A percentile compares a stretch with the other conserved stretches of the same genome.
Conservation (phyloP, 1,284 basidiomycete genomes). For the Cutaneotrichosporon sp. region DNA sequence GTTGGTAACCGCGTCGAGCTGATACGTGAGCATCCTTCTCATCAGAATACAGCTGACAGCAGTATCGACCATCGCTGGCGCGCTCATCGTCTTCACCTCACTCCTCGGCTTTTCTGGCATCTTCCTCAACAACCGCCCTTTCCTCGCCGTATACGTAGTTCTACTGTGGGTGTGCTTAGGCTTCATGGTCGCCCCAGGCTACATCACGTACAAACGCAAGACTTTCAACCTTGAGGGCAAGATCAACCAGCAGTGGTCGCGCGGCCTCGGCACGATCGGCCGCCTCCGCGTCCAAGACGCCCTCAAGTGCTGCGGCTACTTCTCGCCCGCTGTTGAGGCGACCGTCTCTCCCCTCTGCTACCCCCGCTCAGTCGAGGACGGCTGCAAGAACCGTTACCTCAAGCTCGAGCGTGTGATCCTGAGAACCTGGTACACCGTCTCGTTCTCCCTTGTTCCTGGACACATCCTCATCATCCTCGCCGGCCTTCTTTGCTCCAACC, state of each 20-base stretch:
- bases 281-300: constrained; percentile 65
- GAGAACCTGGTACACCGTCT: constrained; percentile 60
- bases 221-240: constrained; percentile 72
- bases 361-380: constrained; percentile 62
- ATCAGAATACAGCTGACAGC: background rate
- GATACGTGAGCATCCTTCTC: constrained; percentile 52
- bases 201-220: constrained; percentile 65
- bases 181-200: constrained; percentile 65
- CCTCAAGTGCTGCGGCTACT: constrained; percentile 68
- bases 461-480: constrained; percentile 66
- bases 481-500: constrained; percentile 66
- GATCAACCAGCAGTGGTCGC: constrained; percentile 67
- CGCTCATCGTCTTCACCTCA: constrained; percentile 63
- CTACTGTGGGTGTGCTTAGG: constrained; percentile 68
- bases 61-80: constrained; percentile 62
- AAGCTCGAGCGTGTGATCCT: constrained; percentile 63
- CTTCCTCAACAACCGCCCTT: constrained; percentile 69
- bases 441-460: constrained; percentile 65
- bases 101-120: constrained; percentile 67
- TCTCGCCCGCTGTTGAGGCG: constrained; percentile 64
- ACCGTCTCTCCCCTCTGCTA: constrained; percentile 66
- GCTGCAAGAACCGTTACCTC: constrained; percentile 67
- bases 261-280: constrained; percentile 58
- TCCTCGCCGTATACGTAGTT: constrained; percentile 68
- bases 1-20: constrained; percentile 64